Evolutionary conservation across 352 stramenopile genomes (phyloP).

Genomic region (Globisporangium alternatum): DNA sequence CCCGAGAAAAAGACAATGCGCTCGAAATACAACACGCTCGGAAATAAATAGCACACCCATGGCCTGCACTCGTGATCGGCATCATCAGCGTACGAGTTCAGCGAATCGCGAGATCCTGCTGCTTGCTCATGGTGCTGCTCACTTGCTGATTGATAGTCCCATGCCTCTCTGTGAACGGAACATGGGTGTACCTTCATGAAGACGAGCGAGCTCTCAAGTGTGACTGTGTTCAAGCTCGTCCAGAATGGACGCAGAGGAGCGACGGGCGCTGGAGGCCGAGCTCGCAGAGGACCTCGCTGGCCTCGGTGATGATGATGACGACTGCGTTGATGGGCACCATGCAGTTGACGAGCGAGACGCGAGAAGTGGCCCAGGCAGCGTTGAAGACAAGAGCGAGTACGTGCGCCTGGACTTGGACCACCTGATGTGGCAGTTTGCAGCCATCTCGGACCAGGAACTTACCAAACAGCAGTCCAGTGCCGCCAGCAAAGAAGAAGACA

Average conservation of each 20-base stretch:
- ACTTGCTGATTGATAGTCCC: not conserved
- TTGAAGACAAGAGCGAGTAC: slow-evolving; percentile 13
- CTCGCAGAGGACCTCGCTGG: slow-evolving; percentile 35
- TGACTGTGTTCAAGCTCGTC: not conserved
- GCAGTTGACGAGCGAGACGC: not conserved
- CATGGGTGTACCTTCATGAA: not conserved
- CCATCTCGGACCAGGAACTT: not conserved
- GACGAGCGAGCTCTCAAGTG: not conserved
- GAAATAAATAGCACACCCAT: slow-evolving; percentile 10
- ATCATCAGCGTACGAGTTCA: not conserved
- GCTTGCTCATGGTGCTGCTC: not conserved
- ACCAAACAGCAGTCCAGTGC: not conserved
- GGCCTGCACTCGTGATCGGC: not conserved
- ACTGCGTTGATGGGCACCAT: not conserved
- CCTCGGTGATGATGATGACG: slow-evolving; percentile 10
- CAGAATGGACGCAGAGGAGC: slow-evolving; percentile 39
- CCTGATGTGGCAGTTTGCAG: slow-evolving; percentile 17
- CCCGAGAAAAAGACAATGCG: not conserved
- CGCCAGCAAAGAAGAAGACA: too few species aligned
- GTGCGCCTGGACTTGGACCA: slow-evolving; percentile 34
- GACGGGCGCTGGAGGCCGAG: slow-evolving; percentile 40
- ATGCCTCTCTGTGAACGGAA: not conserved
- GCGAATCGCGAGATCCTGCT: not conserved
- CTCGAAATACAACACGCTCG: slow-evolving; percentile 7
- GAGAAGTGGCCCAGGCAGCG: not conserved